phyloP scores from a whole-genome alignment of 306 rosid species.

The Cucurbita pepo region DNA sequence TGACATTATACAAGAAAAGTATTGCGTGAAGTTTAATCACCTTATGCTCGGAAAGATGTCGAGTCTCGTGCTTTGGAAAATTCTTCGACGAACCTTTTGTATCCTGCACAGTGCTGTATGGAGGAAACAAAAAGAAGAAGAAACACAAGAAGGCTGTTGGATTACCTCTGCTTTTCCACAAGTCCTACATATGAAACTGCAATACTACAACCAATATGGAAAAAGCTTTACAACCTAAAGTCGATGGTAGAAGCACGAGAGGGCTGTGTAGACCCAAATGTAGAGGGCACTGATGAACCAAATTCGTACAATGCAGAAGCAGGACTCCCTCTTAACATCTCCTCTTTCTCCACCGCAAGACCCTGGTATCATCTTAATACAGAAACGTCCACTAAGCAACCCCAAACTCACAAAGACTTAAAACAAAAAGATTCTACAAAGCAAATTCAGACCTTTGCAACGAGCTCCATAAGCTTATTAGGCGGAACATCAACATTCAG shows the following conservation, averaged over 20 bases:
- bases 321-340: slow-evolving; percentile 33
- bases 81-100: slow-evolving; percentile 52
- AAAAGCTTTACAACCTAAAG: slow-evolving; percentile 36
- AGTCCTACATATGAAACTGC: neutral
- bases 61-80: slow-evolving; percentile 76
- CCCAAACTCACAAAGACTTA: neutral
- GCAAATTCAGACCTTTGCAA: slow-evolving; percentile 53
- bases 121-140: slow-evolving; percentile 2
- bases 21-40: slow-evolving; percentile 13
- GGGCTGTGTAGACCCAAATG: slow-evolving; percentile 18
- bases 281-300: slow-evolving; percentile 22
- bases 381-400: slow-evolving; percentile 9
- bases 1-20: neutral
- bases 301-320: slow-evolving; percentile 28
- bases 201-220: neutral
- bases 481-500: slow-evolving; percentile 47
- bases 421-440: neutral
- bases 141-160: neutral
- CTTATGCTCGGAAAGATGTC: slow-evolving; percentile 95
- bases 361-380: slow-evolving; percentile 60
- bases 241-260: slow-evolving; percentile 29
- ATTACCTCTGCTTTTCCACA: slow-evolving; percentile 3
- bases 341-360: slow-evolving; percentile 72
- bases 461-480: slow-evolving; percentile 51
- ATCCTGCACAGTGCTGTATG: slow-evolving; percentile 43